phyloP scores from a whole-genome alignment of 140 eudicot genomes.

The Senecio squalidus region DNA sequence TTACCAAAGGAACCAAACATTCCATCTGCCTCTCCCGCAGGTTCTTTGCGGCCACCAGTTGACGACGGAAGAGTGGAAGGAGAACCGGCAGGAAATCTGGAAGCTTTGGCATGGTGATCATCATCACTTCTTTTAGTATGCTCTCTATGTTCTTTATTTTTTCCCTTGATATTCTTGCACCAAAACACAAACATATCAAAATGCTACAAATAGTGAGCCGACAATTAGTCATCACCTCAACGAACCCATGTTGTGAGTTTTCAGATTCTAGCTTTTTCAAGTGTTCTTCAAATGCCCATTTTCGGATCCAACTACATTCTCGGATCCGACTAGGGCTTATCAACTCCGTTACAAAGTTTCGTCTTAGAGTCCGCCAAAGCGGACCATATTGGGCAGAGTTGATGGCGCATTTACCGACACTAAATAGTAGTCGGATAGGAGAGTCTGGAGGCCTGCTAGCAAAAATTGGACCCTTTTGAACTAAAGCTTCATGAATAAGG shows the following conservation, averaged over 20 bases:
- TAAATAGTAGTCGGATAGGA: slow-evolving; percentile 73
- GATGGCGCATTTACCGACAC: slow-evolving; percentile 88
- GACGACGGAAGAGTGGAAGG: slow-evolving; percentile 58
- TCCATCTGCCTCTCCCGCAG: slow-evolving; percentile 60
- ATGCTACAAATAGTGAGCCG: slow-evolving; percentile 83
- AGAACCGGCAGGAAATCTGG: slow-evolving; percentile 87
- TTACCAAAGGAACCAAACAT: slow-evolving; percentile 59
- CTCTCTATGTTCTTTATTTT: slow-evolving; percentile 57
- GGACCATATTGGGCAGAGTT: slow-evolving; percentile 94
- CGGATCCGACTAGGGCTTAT: slow-evolving; percentile 72
- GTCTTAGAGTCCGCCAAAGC: slow-evolving; percentile 70
- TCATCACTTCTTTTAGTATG: slow-evolving; percentile 84
- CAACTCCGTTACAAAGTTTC: slow-evolving; percentile 89
- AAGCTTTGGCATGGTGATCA: slow-evolving; percentile 74
- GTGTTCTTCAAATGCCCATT: slow-evolving; percentile 87
- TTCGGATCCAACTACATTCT: slow-evolving; percentile 81
- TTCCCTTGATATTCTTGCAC: slow-evolving; percentile 66
- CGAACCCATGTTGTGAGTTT: slow-evolving; percentile 39
- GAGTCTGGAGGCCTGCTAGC: slow-evolving; percentile 88
- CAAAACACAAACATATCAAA: slow-evolving; percentile 81
- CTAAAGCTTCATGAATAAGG: slow-evolving; percentile 89
- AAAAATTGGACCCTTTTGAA: slow-evolving; percentile 59
- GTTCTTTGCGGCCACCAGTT: slow-evolving; percentile 57
- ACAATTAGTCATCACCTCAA: slow-evolving; percentile 78
- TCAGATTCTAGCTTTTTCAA: slow-evolving; percentile 44